Percentiles rank a stretch among this genome's conserved stretches.
Evolutionary conservation across 192 early-diverging fungal species (phyloP).

Genomic region (Ambispora gerdemannii): DNA sequence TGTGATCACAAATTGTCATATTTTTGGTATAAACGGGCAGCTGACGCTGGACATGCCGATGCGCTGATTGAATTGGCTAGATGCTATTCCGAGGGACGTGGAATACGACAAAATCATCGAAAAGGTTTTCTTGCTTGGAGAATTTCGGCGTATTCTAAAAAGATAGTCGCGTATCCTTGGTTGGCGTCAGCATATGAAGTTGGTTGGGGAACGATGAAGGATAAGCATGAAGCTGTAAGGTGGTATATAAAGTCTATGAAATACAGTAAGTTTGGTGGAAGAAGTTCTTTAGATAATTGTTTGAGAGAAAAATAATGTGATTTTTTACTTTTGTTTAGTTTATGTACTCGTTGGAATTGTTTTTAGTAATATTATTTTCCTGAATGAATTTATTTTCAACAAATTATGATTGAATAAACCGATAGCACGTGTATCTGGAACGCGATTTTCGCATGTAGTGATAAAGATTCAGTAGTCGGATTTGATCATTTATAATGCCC

Average conservation of each 20-base stretch:
- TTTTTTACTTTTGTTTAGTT: too few species aligned
- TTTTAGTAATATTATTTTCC: too few species aligned
- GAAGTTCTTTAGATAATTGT: background rate
- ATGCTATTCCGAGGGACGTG: slow-evolving; percentile 59
- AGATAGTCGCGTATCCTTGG: slow-evolving; percentile 75
- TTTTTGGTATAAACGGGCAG: slow-evolving; percentile 54
- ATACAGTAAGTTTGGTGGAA: background rate
- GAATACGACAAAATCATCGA: slow-evolving; percentile 44
- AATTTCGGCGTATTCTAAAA: slow-evolving; percentile 59
- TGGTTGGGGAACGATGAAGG: slow-evolving; percentile 57
- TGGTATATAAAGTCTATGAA: background rate
- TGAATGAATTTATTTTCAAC: too few species aligned
- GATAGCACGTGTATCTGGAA: too few species aligned
- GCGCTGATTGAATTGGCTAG: slow-evolving; percentile 55
- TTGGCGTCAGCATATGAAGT: slow-evolving; percentile 80
- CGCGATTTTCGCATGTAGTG: too few species aligned
- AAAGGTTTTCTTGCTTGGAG: slow-evolving; percentile 61
- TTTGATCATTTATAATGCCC: too few species aligned
- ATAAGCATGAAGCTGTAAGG: background rate
- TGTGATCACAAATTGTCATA: slow-evolving; percentile 65
- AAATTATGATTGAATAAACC: too few species aligned
- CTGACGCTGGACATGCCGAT: slow-evolving; percentile 53
- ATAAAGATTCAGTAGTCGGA: too few species aligned
- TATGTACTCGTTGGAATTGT: too few species aligned
- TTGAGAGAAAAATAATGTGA: too few species aligned